phyloP scores from a whole-genome alignment of 2,329 filamentous ascomycete species.

The Rhinocladiella mackenziei region DNA sequence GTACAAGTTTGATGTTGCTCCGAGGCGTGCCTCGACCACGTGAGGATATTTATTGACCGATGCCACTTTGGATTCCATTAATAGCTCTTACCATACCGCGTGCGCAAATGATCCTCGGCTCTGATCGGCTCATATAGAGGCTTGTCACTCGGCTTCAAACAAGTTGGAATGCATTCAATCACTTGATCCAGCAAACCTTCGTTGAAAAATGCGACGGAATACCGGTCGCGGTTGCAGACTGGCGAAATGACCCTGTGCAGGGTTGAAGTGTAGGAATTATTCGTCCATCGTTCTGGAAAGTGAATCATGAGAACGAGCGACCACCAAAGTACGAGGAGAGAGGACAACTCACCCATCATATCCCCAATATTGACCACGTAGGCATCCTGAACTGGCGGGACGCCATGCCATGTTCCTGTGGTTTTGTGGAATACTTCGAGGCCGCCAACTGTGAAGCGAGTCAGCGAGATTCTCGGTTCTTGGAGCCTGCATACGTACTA shows the following conservation, averaged over 20 bases:
- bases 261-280: slow-evolving; percentile 49
- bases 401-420: slow-evolving; percentile 44
- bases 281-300: slow-evolving; percentile 50
- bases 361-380: slow-evolving; percentile 44
- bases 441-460: slow-evolving; percentile 43
- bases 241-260: slow-evolving; percentile 49
- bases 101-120: slow-evolving; percentile 35
- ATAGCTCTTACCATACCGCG: slow-evolving; percentile 33
- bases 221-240: slow-evolving; percentile 36
- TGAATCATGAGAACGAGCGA: slow-evolving; percentile 49
- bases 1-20: too few relatives aligned
- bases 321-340: slow-evolving; percentile 45
- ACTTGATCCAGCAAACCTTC: slow-evolving; percentile 38
- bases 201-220: slow-evolving; percentile 44
- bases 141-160: slow-evolving; percentile 33
- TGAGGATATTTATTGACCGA: too few relatives aligned
- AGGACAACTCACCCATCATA: slow-evolving; percentile 30
- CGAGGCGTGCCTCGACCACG: too few relatives aligned
- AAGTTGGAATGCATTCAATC: slow-evolving; percentile 37
- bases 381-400: slow-evolving; percentile 44
- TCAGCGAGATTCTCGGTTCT: slow-evolving; percentile 43
- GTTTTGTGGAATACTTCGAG: slow-evolving; percentile 49
- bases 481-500: slow-evolving; percentile 2
- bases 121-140: slow-evolving; percentile 34
- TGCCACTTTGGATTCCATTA: too few relatives aligned